These are phyloP conservation scores for Penicillium corylophilum DNA, from an alignment of 2,329 filamentous ascomycete species.

Conservation along the genomic window DNA sequence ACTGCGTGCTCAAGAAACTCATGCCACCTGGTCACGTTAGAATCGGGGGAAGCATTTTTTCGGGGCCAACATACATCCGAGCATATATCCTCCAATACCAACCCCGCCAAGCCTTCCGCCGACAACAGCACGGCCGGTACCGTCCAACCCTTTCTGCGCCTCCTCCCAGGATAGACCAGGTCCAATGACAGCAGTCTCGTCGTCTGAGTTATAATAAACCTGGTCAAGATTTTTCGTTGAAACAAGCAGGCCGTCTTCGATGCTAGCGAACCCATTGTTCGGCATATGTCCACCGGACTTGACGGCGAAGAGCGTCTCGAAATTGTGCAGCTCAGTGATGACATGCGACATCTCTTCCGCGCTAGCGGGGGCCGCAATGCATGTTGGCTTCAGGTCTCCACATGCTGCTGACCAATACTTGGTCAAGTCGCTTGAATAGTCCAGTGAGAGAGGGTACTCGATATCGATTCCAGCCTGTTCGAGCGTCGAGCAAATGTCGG, in stretches of 20 bases:
- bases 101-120: conserved; percentile 51
- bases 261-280: conserved; percentile 48
- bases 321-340: conserved; percentile 51
- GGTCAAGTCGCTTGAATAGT: conserved; percentile 40
- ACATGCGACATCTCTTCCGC: conserved; percentile 54
- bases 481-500: conserved; percentile 43
- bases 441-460: conserved; percentile 30
- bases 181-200: conserved; percentile 41
- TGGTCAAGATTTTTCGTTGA: conserved; percentile 47
- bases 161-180: conserved; percentile 39
- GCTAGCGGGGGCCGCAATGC: conserved; percentile 50
- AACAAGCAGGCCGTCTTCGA: conserved; percentile 46
- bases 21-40: conserved; percentile 29
- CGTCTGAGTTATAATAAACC: conserved; percentile 35
- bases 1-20: conserved; percentile 54
- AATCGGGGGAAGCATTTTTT: neutral
- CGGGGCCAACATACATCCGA: conserved; percentile 38
- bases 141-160: conserved; percentile 32
- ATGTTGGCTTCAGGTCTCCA: conserved; percentile 45
- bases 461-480: conserved; percentile 34
- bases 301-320: conserved; percentile 55
- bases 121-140: conserved; percentile 35
- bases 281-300: conserved; percentile 52
- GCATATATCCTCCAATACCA: conserved; percentile 49
- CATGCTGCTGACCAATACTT: conserved; percentile 51